These are phyloP conservation scores for Populus ilicifolia DNA, from an alignment of 345 rosid genomes.

Conservation along the genomic window DNA sequence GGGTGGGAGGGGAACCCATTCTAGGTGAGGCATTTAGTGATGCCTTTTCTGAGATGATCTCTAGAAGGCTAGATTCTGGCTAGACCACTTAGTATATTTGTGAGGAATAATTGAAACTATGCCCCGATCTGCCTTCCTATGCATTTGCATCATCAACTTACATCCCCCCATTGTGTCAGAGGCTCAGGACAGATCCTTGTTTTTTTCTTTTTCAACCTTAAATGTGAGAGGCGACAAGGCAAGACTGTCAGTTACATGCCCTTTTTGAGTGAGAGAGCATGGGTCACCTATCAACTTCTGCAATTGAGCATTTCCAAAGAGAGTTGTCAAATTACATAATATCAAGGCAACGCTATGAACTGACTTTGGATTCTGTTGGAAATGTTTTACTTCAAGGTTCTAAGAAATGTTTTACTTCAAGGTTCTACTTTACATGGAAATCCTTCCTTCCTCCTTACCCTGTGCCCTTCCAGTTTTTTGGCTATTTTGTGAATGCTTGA, in stretches of 20 bases:
- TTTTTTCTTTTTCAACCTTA: not conserved
- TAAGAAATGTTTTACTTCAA: not conserved
- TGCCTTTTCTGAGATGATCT: not conserved
- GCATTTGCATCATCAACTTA: not conserved
- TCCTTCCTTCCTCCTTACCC: not conserved
- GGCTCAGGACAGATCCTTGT: not conserved
- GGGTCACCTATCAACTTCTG: not conserved
- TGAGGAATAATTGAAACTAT: not conserved
- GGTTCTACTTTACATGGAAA: not conserved
- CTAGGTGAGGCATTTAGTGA: not conserved
- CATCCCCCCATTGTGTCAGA: not conserved
- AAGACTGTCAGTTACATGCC: not conserved
- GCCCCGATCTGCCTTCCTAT: not conserved
- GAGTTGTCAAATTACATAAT: not conserved
- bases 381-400: not conserved
- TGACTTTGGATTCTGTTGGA: not conserved
- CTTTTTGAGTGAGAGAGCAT: not conserved
- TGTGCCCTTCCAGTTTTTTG: not conserved
- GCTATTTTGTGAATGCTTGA: not conserved
- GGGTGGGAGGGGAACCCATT: not conserved
- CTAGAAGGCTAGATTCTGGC: not conserved
- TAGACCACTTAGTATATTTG: not conserved
- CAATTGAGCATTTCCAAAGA: not conserved
- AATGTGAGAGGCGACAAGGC: not conserved
- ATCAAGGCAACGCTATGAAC: not conserved